A percentile compares a stretch with the other conserved stretches of the same genome.
Evolutionary conservation across 179 eudicot genomes (phyloP).

Genomic region (Amaranthus tricolor): DNA sequence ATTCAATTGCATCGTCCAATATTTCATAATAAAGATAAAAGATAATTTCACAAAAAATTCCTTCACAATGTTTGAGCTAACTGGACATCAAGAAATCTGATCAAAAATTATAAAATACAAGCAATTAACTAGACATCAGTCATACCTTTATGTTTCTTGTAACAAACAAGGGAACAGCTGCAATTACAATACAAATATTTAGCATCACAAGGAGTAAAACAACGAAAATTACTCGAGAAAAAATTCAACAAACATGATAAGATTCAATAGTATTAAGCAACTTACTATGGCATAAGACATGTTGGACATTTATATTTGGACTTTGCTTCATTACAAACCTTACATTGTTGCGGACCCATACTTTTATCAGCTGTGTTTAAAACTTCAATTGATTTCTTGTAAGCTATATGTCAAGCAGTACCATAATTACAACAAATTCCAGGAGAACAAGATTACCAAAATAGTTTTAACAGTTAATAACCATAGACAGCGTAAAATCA

Average conservation of each 20-base stretch:
- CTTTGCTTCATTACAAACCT: constrained; percentile 63
- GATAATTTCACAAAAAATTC: background rate
- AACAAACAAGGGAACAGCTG: constrained; percentile 77
- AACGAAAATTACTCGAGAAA: background rate
- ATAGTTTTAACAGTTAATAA: background rate
- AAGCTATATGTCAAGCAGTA: background rate
- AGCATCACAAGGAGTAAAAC: background rate
- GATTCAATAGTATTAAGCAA: background rate
- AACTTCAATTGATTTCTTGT: background rate
- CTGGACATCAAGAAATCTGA: no score
- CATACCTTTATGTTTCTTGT: constrained; percentile 85
- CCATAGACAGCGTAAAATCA: no score
- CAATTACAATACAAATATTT: constrained; percentile 19
- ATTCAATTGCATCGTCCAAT: no score
- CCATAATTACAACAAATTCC: background rate
- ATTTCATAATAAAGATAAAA: no score
- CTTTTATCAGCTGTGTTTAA: background rate
- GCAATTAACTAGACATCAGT: background rate
- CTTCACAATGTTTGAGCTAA: background rate
- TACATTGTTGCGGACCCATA: constrained; percentile 56
- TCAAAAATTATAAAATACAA: background rate
- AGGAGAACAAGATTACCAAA: background rate
- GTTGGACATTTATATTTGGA: constrained; percentile 81
- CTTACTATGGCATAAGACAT: constrained; percentile 74
- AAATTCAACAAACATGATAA: background rate